Evolutionary conservation across 2,329 filamentous ascomycete genomes (phyloP).

Genomic region (Colletotrichum simmondsii): DNA sequence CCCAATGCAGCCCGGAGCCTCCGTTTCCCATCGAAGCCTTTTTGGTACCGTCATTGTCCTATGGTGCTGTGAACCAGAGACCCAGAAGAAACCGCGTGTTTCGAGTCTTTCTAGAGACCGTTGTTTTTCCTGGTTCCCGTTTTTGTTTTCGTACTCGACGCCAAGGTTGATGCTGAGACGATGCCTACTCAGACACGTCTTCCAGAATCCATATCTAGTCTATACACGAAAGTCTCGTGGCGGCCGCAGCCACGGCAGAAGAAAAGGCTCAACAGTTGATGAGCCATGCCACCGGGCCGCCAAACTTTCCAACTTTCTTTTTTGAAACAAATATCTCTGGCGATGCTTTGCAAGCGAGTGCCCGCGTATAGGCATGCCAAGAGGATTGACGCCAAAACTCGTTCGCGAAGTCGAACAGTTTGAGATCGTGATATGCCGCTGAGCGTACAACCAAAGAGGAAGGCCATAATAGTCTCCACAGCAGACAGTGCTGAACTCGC

Average conservation of each 20-base stretch:
- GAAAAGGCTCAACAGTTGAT: constrained; percentile 9
- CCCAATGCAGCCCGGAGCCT: constrained; percentile 3
- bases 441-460: constrained; percentile 21
- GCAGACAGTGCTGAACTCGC: constrained; percentile 11
- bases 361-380: constrained; percentile 17
- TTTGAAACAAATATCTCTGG: constrained; percentile 18
- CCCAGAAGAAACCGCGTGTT: not conserved
- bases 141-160: constrained; percentile 21
- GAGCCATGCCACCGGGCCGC: constrained; percentile 5
- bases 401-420: constrained; percentile 4
- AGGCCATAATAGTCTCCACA: constrained; percentile 18
- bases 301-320: constrained; percentile 16
- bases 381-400: not conserved
- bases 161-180: constrained; percentile 6
- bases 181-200: constrained; percentile 6
- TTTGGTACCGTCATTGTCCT: constrained; percentile 8
- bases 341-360: constrained; percentile 17
- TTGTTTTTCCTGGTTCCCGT: not conserved
- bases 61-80: constrained; percentile 11
- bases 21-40: constrained; percentile 4
- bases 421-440: constrained; percentile 2
- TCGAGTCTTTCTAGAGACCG: not conserved
- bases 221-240: constrained; percentile 32
- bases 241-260: constrained; percentile 11
- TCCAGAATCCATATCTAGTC: constrained; percentile 29